Conservation (phyloP, 495 filamentous ascomycete species). For the Neurospora sp. region DNA sequence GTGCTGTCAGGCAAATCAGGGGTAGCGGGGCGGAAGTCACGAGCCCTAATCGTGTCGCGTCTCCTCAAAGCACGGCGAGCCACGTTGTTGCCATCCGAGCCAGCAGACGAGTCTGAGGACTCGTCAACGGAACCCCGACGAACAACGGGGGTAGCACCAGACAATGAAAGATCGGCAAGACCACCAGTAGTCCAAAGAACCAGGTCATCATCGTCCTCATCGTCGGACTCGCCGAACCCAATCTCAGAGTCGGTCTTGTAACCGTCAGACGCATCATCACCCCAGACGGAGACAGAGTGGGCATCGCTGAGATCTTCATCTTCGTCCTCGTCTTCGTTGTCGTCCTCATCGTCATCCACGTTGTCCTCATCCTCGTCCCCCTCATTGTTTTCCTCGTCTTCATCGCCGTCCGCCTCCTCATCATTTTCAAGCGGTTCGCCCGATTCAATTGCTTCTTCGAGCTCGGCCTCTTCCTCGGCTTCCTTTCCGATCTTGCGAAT, state of each 20-base stretch:
- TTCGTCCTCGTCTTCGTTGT: slow-evolving; percentile 33
- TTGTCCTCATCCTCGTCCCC: slow-evolving; percentile 44
- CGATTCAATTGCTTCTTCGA: slow-evolving; percentile 59
- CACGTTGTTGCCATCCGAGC: slow-evolving; percentile 12
- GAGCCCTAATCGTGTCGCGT: slow-evolving; percentile 26
- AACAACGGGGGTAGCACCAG: slow-evolving; percentile 25
- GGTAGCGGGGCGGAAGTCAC: slow-evolving; percentile 55
- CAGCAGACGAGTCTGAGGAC: slow-evolving; percentile 33
- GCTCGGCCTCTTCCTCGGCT: slow-evolving; percentile 74
- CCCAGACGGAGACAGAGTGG: slow-evolving; percentile 50
- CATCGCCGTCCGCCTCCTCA: slow-evolving; percentile 33
- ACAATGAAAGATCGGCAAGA: slow-evolving; percentile 26
- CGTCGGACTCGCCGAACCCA: slow-evolving; percentile 85
- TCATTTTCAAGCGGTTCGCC: slow-evolving; percentile 48
- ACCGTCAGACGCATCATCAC: slow-evolving; percentile 60
- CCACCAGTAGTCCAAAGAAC: slow-evolving; percentile 65
- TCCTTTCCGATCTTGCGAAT: slow-evolving; percentile 85
- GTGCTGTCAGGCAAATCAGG: slow-evolving; percentile 91
- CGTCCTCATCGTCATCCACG: slow-evolving; percentile 38
- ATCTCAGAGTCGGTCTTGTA: slow-evolving; percentile 95
- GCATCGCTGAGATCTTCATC: slow-evolving; percentile 29
- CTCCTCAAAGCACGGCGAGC: slow-evolving; percentile 14
- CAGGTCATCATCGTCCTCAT: slow-evolving; percentile 73
- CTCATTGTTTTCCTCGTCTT: slow-evolving; percentile 35
- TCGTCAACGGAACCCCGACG: slow-evolving; percentile 31